These are phyloP conservation scores for Posidonia oceanica DNA, from an alignment of 116 monocot genomes.

Conservation along the genomic window DNA sequence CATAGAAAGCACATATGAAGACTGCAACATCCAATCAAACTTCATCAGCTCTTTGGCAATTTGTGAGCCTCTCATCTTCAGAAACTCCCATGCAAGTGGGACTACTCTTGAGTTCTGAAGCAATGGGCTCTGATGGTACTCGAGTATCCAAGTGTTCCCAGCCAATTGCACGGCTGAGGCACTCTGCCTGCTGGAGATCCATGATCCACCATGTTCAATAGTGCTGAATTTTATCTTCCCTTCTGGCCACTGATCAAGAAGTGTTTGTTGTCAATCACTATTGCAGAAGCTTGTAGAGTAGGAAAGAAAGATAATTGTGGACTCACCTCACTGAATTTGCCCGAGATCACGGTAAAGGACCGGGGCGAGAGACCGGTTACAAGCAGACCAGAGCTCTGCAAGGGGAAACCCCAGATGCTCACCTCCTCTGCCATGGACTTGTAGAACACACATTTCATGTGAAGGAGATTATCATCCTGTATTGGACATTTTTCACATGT, in stretches of 20 bases:
- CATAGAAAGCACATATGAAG: neutral
- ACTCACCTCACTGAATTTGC: conserved; percentile 5
- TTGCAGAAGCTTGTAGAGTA: too few species aligned
- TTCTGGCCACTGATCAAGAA: conserved; percentile 13
- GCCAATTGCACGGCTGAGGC: conserved; percentile 25
- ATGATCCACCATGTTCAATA: conserved; percentile 34
- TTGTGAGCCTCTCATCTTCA: neutral
- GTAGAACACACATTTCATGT: conserved; percentile 53
- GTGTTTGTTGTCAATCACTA: too few species aligned
- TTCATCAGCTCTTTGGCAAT: neutral
- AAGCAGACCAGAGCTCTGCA: conserved; percentile 42
- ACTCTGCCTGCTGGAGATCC: conserved; percentile 27
- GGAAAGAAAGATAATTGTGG: too few species aligned
- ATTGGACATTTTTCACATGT: neutral
- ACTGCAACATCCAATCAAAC: neutral
- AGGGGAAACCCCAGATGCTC: conserved; percentile 72
- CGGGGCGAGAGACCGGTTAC: conserved; percentile 22
- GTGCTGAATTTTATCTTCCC: conserved; percentile 22
- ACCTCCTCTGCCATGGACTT: conserved; percentile 48
- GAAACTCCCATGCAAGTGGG: conserved; percentile 15
- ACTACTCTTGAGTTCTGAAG: conserved; percentile 30
- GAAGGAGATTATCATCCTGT: conserved; percentile 43
- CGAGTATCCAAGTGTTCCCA: conserved; percentile 56
- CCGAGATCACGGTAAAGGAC: conserved; percentile 52
- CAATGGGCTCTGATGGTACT: conserved; percentile 35